Base-by-base conservation (phyloP, 2,329 filamentous ascomycete genomes). In the Akanthomyces dipterigenus region DNA sequence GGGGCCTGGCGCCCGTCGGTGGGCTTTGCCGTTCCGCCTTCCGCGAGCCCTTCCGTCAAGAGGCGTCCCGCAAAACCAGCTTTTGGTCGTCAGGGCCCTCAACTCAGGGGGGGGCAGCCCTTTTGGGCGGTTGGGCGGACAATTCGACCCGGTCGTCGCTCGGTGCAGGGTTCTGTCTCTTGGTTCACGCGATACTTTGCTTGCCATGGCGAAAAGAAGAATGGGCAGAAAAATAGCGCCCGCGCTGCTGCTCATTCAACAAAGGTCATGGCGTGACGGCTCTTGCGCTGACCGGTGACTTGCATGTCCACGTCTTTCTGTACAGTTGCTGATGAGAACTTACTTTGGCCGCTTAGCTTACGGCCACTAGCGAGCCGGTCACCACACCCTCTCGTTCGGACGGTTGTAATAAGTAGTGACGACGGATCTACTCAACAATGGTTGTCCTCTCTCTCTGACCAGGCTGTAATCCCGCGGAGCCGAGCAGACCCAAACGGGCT, bases 21-120 rank as follows among this genome's bases (percentile, higher is more conserved):
- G 55, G 55, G 43, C 43, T 28, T n/a, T 50, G 46, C 46, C 55
- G 34, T 50, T 50, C 55, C 55, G 55, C 26, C 55, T 59, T 59
- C 55, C 55, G 48, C 48, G 48, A 51, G 26, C 48, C 48, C 36
- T 51, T 51, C 55, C 46, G 55, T 43, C 6, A 28, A 31, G 31
- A 57, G 55, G 43, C 55, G 14, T 56, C 45, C 43, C 34, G 34
- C 55, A 18, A 50, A 50, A 40, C 31, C 20, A 43, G 42, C 43
- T 12, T 5, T 43, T 43, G 31, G 40, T 57, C 45, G 7, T 36
- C 48, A 51, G 22, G 20, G n/a, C n/a, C n/a, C n/a, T n/a, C n/a
- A n/a, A n/a, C n/a, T n/a, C n/a, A n/a, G 34, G 28, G 45, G 55
- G 31, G 43, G 20, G 20, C 38, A 26, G 36, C 36, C 36, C 36